Percentiles rank a stretch among this genome's conserved stretches.
These are phyloP conservation scores for Enterocytospora artemiae DNA, from an alignment of 371 early-diverging fungal species.

Conservation along the genomic window DNA sequence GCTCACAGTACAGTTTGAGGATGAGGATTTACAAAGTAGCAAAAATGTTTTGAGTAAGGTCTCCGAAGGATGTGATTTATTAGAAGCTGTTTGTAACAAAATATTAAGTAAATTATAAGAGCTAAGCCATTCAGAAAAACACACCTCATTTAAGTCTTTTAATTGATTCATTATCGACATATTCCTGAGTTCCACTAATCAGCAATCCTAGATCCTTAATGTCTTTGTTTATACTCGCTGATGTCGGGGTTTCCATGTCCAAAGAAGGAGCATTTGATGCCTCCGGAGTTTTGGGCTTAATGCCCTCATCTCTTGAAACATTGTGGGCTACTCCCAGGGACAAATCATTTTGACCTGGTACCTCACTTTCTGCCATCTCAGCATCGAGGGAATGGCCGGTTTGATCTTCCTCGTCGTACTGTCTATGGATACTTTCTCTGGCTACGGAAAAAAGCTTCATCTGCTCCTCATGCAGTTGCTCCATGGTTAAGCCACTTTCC, in stretches of 20 bases:
- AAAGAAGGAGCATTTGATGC: too few relatives aligned
- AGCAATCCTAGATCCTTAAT: neutral
- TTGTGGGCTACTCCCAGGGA: too few relatives aligned
- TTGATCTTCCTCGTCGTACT: neutral
- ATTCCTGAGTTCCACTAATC: too few relatives aligned
- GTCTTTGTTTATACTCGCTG: neutral
- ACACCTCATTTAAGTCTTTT: neutral
- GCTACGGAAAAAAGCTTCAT: conserved; percentile 82
- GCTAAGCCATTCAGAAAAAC: too few relatives aligned
- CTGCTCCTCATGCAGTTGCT: conserved; percentile 75
- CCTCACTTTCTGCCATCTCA: too few relatives aligned
- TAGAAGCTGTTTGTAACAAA: conserved; percentile 8
- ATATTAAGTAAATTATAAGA: neutral
- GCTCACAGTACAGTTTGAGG: conserved; percentile 70
- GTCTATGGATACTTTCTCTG: conserved; percentile 50
- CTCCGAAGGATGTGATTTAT: conserved; percentile 4
- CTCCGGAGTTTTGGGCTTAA: too few relatives aligned
- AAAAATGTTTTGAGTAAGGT: conserved; percentile 26
- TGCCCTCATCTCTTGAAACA: too few relatives aligned
- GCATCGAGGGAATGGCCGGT: neutral
- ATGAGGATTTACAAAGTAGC: conserved; percentile 37
- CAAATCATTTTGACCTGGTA: too few relatives aligned
- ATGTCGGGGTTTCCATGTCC: neutral
- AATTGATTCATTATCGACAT: neutral
- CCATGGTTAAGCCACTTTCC: conserved; percentile 73